Evolutionary conservation across 1,284 basidiomycete species (phyloP).

Genomic region (Sphaerobolus stellatus): DNA sequence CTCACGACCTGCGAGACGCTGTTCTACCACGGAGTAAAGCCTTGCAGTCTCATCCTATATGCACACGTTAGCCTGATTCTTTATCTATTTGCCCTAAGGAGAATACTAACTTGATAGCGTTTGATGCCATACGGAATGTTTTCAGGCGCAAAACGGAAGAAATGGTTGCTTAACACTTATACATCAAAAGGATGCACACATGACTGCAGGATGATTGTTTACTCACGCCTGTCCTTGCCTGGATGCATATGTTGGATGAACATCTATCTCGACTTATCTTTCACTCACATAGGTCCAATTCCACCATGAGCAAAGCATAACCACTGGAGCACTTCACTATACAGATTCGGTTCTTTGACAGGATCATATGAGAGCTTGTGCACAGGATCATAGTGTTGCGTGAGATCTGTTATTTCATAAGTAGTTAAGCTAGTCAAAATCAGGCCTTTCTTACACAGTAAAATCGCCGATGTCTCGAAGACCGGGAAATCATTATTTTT

Average conservation of each 20-base stretch:
- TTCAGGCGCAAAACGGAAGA: constrained; percentile 17
- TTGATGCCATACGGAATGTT: constrained; percentile 28
- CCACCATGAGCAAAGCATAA: constrained; percentile 23
- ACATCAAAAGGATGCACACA: too few relatives aligned
- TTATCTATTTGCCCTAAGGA: not conserved
- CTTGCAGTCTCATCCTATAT: constrained; percentile 3
- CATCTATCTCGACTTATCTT: too few relatives aligned
- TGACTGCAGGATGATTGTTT: not conserved
- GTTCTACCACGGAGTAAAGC: constrained; percentile 9
- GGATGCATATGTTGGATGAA: too few relatives aligned
- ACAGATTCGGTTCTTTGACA: constrained; percentile 21
- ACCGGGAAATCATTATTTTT: constrained; percentile 25
- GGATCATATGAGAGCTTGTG: constrained; percentile 28
- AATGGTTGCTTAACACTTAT: constrained; percentile 1
- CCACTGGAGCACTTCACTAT: constrained; percentile 25
- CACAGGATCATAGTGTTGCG: constrained; percentile 18
- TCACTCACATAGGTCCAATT: constrained; percentile 9
- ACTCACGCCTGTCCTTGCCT: constrained; percentile 11
- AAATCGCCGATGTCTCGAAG: constrained; percentile 27
- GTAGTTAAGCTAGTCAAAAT: not conserved
- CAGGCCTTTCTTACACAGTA: constrained; percentile 16
- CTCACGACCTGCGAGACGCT: constrained; percentile 3
- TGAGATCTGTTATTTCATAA: constrained; percentile 1
- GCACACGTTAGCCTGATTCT: not conserved
- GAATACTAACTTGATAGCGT: constrained; percentile 22